Conservation (phyloP, 805 yeast species). For the Myxozyma sirexii region DNA sequence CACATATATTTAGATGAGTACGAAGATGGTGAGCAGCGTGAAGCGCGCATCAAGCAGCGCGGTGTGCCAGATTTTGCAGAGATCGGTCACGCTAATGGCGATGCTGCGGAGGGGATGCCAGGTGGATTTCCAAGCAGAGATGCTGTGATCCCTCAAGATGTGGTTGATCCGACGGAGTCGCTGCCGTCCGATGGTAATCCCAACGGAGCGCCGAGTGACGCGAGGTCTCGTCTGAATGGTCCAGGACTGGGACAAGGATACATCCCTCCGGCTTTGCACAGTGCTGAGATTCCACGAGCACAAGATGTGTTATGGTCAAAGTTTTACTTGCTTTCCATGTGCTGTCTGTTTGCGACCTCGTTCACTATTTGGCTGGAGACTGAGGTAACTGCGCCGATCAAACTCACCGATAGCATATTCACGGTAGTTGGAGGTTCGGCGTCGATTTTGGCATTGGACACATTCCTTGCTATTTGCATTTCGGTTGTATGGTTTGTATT, state of each 20-base stretch:
- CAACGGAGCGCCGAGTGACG: not conserved
- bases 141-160: conserved; percentile 3
- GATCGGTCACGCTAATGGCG: conserved; percentile 8
- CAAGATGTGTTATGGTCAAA: conserved; percentile 27
- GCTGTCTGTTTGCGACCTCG: conserved; percentile 40
- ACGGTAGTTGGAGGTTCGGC: conserved; percentile 37
- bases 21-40: conserved; percentile 4
- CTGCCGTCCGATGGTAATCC: not conserved
- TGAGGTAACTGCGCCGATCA: conserved; percentile 34
- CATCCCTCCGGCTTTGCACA: conserved; percentile 9
- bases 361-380: conserved; percentile 39
- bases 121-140: not conserved
- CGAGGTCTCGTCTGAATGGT: not conserved
- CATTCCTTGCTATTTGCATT: conserved; percentile 37
- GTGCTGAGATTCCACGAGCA: not conserved
- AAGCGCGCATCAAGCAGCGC: not conserved
- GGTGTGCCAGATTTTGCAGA: not conserved
- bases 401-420: conserved; percentile 40
- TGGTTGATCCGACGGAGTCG: not conserved
- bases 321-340: conserved; percentile 36
- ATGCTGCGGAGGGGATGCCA: not conserved
- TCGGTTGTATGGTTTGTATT: conserved; percentile 40
- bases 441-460: conserved; percentile 34
- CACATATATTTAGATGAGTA: conserved; percentile 7
- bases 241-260: conserved; percentile 9